These are phyloP conservation scores for Geotrichum restrictum DNA, from an alignment of 1,139 yeast genomes.

Conservation along the genomic window DNA sequence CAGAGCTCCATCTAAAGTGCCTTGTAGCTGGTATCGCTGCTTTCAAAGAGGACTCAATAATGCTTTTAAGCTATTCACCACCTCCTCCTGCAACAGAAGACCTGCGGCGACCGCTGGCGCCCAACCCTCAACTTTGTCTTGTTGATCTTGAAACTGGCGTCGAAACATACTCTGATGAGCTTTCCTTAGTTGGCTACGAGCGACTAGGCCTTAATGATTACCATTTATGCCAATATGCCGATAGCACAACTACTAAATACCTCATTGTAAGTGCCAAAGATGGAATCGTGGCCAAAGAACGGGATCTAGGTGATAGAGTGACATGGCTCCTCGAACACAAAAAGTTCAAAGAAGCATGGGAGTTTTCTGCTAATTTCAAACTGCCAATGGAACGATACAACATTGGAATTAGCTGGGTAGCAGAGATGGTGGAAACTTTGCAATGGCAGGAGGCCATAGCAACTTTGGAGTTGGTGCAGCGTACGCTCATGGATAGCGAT, in stretches of 20 bases:
- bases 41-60: constrained; percentile 44
- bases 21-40: constrained; percentile 75
- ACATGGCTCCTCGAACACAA: constrained; percentile 64
- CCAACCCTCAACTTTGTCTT: constrained; percentile 68
- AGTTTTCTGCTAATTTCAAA: constrained; percentile 57
- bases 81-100: constrained; percentile 28
- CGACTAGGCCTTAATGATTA: constrained; percentile 77
- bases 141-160: constrained; percentile 63
- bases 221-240: constrained; percentile 41
- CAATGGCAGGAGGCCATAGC: constrained; percentile 56
- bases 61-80: constrained; percentile 43
- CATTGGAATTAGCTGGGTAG: constrained; percentile 62
- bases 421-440: constrained; percentile 46
- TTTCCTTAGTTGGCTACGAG: constrained; percentile 52
- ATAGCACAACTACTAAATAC: constrained; percentile 41
- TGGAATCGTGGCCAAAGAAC: constrained; percentile 69
- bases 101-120: constrained; percentile 23
- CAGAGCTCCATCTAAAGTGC: constrained; percentile 52
- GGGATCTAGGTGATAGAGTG: constrained; percentile 62
- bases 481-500: constrained; percentile 29
- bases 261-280: constrained; percentile 76
- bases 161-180: constrained; percentile 78
- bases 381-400: constrained; percentile 49
- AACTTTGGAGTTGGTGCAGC: constrained; percentile 47
- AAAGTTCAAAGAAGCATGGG: constrained; percentile 68